Conservation (phyloP, 768 basidiomycete genomes). For the Suillus luteus region DNA sequence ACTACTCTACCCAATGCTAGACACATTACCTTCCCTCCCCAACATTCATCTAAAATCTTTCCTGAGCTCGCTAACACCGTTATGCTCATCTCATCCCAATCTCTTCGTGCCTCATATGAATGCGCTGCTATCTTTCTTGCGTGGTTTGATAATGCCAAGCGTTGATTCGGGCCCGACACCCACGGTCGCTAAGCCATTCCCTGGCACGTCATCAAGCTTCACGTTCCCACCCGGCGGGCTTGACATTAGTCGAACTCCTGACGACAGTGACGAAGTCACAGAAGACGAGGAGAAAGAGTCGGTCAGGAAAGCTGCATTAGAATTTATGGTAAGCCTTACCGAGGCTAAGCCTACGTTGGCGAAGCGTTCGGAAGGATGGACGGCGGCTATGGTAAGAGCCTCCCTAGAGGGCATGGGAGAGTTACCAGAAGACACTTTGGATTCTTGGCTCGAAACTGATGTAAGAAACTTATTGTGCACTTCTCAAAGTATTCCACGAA, state of each 20-base stretch:
- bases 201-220: slow-evolving; percentile 37
- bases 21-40: slow-evolving; percentile 65
- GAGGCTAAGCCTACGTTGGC: slow-evolving; percentile 77
- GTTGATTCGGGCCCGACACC: slow-evolving; percentile 55
- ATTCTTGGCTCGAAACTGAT: slow-evolving; percentile 72
- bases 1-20: slow-evolving; percentile 72
- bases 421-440: slow-evolving; percentile 60
- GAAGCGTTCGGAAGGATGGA: slow-evolving; percentile 69
- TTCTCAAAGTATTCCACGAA: slow-evolving; percentile 5
- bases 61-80: slow-evolving; percentile 67
- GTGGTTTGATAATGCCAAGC: slow-evolving; percentile 68
- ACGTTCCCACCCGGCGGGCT: slow-evolving; percentile 40
- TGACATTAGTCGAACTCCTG: slow-evolving; percentile 28
- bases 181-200: slow-evolving; percentile 49
- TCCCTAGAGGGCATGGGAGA: slow-evolving; percentile 85
- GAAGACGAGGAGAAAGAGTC: slow-evolving; percentile 69
- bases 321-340: slow-evolving; percentile 81
- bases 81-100: slow-evolving; percentile 64
- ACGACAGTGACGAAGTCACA: slow-evolving; percentile 39
- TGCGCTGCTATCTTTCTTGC: slow-evolving; percentile 69
- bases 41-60: slow-evolving; percentile 61
- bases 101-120: slow-evolving; percentile 77
- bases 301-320: slow-evolving; percentile 71
- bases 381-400: slow-evolving; percentile 65
- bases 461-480: slow-evolving; percentile 43